Conservation (phyloP, 352 stramenopile genomes). For the Pythium volutum region DNA sequence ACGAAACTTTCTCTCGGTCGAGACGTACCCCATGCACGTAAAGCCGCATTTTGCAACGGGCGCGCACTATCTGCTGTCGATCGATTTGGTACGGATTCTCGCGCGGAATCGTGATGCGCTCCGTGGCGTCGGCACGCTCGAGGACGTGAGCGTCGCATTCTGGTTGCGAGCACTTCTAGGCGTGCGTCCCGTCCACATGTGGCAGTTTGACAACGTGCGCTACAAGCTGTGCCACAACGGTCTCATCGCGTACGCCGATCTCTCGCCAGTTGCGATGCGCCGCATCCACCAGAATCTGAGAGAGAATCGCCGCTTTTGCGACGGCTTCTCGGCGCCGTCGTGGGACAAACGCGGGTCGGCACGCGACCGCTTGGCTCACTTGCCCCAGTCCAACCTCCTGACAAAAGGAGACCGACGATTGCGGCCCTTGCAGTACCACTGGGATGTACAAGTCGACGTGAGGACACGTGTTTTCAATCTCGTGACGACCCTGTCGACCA, state of each 20-base stretch:
- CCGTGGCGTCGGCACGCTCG: slow-evolving; percentile 19
- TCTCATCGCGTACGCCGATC: slow-evolving; percentile 40
- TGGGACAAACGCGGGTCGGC: slow-evolving; percentile 28
- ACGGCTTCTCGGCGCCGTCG: slow-evolving; percentile 32
- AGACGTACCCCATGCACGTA: slow-evolving; percentile 19
- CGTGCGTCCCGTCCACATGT: slow-evolving; percentile 35
- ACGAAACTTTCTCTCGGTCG: slow-evolving; percentile 21
- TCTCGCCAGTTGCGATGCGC: slow-evolving; percentile 37
- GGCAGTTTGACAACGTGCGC: slow-evolving; percentile 37
- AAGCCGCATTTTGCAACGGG: slow-evolving; percentile 31
- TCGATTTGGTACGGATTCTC: slow-evolving; percentile 32
- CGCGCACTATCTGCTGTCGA: slow-evolving; percentile 35
- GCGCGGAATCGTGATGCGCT: slow-evolving; percentile 10
- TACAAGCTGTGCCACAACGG: slow-evolving; percentile 26
- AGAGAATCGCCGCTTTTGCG: slow-evolving; percentile 28
- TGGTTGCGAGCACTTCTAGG: slow-evolving; percentile 40
- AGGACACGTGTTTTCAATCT: neutral
- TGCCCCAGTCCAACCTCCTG: neutral
- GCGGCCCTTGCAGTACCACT: neutral
- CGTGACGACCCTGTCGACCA: neutral
- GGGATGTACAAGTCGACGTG: neutral
- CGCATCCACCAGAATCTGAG: slow-evolving; percentile 43
- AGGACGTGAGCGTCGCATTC: slow-evolving; percentile 48
- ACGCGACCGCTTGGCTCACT: neutral
- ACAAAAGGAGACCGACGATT: too few species aligned